Base-by-base conservation (phyloP, 306 rosid species). In the Ziziphus jujuba region DNA sequence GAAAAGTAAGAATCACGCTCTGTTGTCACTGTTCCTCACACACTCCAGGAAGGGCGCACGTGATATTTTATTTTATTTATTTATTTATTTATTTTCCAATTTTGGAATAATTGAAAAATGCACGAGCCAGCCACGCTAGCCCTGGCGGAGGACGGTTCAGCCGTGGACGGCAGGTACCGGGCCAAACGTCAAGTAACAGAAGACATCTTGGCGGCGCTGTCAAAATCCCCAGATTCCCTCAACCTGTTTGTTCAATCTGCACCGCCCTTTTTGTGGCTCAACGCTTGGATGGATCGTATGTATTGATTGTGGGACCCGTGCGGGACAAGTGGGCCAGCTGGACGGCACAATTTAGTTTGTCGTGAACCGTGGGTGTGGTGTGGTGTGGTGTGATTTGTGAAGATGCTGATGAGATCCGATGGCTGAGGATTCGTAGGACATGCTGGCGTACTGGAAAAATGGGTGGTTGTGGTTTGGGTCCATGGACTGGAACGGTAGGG, bases 151-250 rank as follows among this genome's bases (percentile, higher is more conserved):
- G 15, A 10, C 2, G 45, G 17, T 15, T 5, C n/a, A 5, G 12
- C 12, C 1, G 19, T 14, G 61, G 31, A 56, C 4, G 57, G 28
- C 20, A 1, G 9, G 8, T 12, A 43, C 57, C 7, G 17, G 23
- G n/a, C n/a, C 34, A 65, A 23, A 28, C 7, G 60, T 20, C 50
- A 31, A 28, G 54, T 22, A 44, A 13, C 48, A 50, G 10, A 3
- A 5, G 68, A 65, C 57, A 65, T 51, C 28, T 59, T 77, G 69
- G 77, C 82, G 82, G 82, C 77, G 74, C 43, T 54, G 67, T 77
- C 82, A 15, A 63, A 19, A 61, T 59, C 52, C 2, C 33, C 6
- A 60, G 74, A 81, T 76, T 75, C 73, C 52, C 8, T 36, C 34
- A 5, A 17, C 15, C n/a, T 22, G 50, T 25, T n/a, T 31, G 44